Percentiles rank a stretch among this genome's conserved stretches.
These are phyloP conservation scores for Cercis canadensis DNA, from an alignment of 306 rosid species.

Conservation along the genomic window DNA sequence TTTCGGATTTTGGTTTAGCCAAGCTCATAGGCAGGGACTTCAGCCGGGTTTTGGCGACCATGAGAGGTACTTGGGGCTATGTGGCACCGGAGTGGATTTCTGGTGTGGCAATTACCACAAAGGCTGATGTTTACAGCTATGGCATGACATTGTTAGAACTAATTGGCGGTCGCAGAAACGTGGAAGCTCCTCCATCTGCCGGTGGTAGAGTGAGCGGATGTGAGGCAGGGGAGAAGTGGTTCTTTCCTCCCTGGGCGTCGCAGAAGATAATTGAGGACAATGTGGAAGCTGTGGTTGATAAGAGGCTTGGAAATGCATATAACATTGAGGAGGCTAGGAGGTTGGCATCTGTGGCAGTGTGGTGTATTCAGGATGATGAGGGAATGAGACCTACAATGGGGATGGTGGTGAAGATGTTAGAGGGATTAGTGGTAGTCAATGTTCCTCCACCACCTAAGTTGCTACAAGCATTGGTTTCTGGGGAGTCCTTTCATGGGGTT, in stretches of 20 bases:
- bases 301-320: slow-evolving; percentile 54
- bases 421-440: slow-evolving; percentile 66
- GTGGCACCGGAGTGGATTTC: no score
- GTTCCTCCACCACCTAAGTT: slow-evolving; percentile 80
- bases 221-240: slow-evolving; percentile 65
- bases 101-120: no score
- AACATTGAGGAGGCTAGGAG: slow-evolving; percentile 64
- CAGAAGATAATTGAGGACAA: slow-evolving; percentile 67
- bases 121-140: no score
- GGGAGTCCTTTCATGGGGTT: slow-evolving; percentile 71
- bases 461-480: slow-evolving; percentile 81
- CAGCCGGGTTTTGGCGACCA: no score
- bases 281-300: slow-evolving; percentile 60
- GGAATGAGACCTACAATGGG: slow-evolving; percentile 75
- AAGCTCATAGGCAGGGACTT: no score
- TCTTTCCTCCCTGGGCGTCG: slow-evolving; percentile 91
- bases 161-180: slow-evolving; percentile 76
- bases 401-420: slow-evolving; percentile 82
- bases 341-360: slow-evolving; percentile 74
- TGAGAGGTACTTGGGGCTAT: no score
- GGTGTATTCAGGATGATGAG: slow-evolving; percentile 95
- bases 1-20: no score
- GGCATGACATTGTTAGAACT: slow-evolving; percentile 83
- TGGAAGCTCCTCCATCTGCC: slow-evolving; percentile 54
- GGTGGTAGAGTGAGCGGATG: slow-evolving; percentile 42